phyloP scores from a whole-genome alignment of 2,329 filamentous ascomycete genomes.

The Erysiphe pulchra region DNA sequence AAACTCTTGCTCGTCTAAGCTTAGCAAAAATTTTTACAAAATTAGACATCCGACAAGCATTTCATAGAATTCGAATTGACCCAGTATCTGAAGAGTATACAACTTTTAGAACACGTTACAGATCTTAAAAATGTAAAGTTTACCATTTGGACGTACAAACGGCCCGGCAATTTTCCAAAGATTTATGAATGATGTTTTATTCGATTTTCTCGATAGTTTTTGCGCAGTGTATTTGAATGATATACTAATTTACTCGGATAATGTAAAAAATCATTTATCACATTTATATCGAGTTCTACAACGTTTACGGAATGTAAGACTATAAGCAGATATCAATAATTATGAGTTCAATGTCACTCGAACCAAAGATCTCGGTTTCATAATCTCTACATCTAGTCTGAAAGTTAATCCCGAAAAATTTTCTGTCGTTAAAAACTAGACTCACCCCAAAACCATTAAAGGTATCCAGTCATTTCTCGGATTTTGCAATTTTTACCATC shows the following conservation, averaged over 20 bases:
- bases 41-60: constrained; percentile 1
- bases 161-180: neutral
- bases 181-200: constrained; percentile 2
- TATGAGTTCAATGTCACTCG: neutral
- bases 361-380: constrained; percentile 1
- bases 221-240: constrained; percentile 1
- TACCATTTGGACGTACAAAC: constrained; percentile 2
- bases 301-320: neutral
- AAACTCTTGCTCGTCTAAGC: neutral
- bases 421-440: neutral
- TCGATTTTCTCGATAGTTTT: constrained; percentile 1
- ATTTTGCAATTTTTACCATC: neutral
- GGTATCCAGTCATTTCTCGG: neutral
- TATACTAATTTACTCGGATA: constrained; percentile 2
- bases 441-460: neutral
- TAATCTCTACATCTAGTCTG: neutral
- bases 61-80: constrained; percentile 1
- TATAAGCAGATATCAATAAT: constrained; percentile 1
- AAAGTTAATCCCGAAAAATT: neutral
- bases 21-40: neutral
- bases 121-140: constrained; percentile 1
- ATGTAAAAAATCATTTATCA: neutral
- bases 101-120: constrained; percentile 1
- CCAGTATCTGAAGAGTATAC: neutral
- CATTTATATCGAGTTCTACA: constrained; percentile 1